Percentiles rank a stretch among this genome's conserved stretches.
These are phyloP conservation scores for Trametes sanguinea DNA, from an alignment of 768 basidiomycete species.

Conservation along the genomic window DNA sequence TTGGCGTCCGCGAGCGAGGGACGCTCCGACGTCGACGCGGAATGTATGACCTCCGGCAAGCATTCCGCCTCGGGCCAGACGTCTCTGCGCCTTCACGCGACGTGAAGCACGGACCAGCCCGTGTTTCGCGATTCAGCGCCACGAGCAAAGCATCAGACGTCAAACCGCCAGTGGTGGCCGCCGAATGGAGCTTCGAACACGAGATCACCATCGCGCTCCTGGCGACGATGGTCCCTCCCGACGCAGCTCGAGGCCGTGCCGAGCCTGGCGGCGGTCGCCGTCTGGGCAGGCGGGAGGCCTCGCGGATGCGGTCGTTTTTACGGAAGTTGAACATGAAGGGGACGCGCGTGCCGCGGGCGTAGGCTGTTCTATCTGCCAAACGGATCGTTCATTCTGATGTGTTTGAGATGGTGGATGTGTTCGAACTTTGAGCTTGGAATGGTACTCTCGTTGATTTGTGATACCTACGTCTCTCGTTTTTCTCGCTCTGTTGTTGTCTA, in stretches of 20 bases:
- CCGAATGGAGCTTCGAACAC: constrained; percentile 20
- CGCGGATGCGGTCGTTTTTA: constrained; percentile 5
- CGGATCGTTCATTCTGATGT: background rate
- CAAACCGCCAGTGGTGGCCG: background rate
- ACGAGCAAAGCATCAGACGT: background rate
- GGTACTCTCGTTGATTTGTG: background rate
- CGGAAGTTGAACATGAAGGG: constrained; percentile 7
- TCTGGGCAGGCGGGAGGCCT: background rate
- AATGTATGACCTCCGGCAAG: constrained; percentile 17
- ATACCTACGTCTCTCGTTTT: background rate
- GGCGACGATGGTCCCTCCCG: constrained; percentile 12
- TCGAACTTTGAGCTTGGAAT: background rate
- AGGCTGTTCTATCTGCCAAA: constrained; percentile 7
- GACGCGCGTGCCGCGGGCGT: background rate
- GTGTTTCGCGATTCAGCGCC: background rate
- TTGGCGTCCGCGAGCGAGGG: background rate
- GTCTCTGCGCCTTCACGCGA: background rate
- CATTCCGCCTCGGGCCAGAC: constrained; percentile 6
- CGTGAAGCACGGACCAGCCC: background rate
- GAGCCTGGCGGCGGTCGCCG: background rate
- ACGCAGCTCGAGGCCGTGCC: background rate
- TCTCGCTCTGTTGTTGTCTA: background rate
- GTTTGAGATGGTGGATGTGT: background rate
- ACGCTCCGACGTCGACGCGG: constrained; percentile 16
- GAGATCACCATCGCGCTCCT: constrained; percentile 23